phyloP scores from a whole-genome alignment of 2,329 filamentous ascomycete genomes.

The Niveomyces coronatus region DNA sequence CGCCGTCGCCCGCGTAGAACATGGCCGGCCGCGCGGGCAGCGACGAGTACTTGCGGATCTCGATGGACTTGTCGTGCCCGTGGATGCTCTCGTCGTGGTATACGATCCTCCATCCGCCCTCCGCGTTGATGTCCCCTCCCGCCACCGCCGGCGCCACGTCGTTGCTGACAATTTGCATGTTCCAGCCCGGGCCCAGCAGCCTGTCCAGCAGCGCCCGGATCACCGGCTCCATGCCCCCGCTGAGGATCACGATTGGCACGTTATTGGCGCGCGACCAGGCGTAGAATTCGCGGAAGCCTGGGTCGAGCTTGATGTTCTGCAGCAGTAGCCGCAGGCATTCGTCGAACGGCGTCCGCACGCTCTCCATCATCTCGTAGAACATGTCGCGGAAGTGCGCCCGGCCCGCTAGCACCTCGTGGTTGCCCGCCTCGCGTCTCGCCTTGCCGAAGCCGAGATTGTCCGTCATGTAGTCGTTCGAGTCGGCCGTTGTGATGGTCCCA shows the following conservation, averaged over 20 bases:
- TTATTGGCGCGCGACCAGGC: constrained; percentile 71
- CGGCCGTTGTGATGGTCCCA: constrained; percentile 75
- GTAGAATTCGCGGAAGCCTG: constrained; percentile 80
- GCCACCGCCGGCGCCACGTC: constrained; percentile 49
- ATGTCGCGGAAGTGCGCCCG: constrained; percentile 69
- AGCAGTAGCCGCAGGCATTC: constrained; percentile 71
- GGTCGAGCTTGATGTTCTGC: constrained; percentile 79
- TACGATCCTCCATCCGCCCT: constrained; percentile 76
- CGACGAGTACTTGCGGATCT: constrained; percentile 76
- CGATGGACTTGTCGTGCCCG: constrained; percentile 93
- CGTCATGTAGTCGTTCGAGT: constrained; percentile 64
- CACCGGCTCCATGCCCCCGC: constrained; percentile 85
- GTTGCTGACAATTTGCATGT: constrained; percentile 89
- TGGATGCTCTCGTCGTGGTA: constrained; percentile 84
- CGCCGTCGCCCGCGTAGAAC: constrained; percentile 92
- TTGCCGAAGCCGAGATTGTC: constrained; percentile 83
- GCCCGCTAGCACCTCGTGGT: constrained; percentile 65
- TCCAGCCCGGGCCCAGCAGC: constrained; percentile 65
- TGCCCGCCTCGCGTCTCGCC: constrained; percentile 59
- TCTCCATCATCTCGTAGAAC: constrained; percentile 89
- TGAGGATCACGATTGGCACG: constrained; percentile 85
- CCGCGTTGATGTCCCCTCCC: constrained; percentile 64
- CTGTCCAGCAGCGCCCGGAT: constrained; percentile 75
- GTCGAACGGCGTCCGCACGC: constrained; percentile 67
- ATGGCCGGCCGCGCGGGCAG: constrained; percentile 69